These are phyloP conservation scores for Leptographium flavum DNA, from an alignment of 2,329 filamentous ascomycete species.

Conservation along the genomic window DNA sequence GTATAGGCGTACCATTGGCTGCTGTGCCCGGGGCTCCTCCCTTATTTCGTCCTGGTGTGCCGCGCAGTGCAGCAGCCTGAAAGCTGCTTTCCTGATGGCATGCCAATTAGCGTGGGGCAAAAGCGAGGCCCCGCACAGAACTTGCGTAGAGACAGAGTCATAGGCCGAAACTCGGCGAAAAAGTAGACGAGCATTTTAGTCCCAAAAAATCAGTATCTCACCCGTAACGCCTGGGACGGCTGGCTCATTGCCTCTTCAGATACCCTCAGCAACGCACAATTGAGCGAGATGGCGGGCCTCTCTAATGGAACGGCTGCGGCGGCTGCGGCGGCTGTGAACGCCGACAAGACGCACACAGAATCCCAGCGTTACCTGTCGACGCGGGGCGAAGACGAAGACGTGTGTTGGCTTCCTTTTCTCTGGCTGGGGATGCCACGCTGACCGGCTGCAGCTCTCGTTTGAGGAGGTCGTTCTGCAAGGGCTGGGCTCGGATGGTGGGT, in stretches of 20 bases:
- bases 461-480: slow-evolving; percentile 86
- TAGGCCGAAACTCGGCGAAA: slow-evolving; percentile 2
- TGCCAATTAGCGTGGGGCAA: background rate
- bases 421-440: background rate
- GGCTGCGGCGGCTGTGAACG: slow-evolving; percentile 1
- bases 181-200: background rate
- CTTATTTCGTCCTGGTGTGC: background rate
- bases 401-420: background rate
- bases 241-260: background rate
- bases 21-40: background rate
- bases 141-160: background rate
- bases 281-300: slow-evolving; percentile 5
- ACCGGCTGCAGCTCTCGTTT: slow-evolving; percentile 55
- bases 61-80: background rate
- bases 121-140: background rate
- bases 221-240: background rate
- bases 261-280: background rate
- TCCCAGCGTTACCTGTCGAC: slow-evolving; percentile 14
- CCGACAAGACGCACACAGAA: slow-evolving; percentile 9
- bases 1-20: background rate
- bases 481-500: slow-evolving; percentile 70
- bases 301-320: slow-evolving; percentile 5
- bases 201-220: background rate
- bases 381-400: slow-evolving; percentile 11
- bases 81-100: background rate